phyloP scores from a whole-genome alignment of 345 rosid genomes.

The Carallia brachiata region DNA sequence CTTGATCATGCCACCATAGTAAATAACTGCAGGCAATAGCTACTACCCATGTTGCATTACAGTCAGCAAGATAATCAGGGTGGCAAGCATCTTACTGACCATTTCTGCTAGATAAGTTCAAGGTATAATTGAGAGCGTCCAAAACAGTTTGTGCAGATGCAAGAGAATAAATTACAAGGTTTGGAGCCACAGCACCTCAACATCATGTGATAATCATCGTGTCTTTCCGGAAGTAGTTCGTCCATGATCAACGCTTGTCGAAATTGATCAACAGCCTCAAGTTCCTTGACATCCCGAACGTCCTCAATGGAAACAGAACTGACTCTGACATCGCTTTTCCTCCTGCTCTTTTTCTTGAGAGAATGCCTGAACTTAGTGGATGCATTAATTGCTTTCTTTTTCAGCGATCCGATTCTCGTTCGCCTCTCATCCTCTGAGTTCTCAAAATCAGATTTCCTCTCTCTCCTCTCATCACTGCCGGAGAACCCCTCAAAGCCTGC shows the following conservation, averaged over 20 bases:
- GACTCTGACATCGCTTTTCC: constrained; percentile 81
- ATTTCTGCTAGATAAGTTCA: neutral
- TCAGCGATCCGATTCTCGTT: constrained; percentile 85
- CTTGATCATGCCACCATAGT: neutral
- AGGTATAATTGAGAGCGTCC: neutral
- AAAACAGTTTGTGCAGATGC: neutral
- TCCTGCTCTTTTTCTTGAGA: constrained; percentile 79
- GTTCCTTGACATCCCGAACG: constrained; percentile 85
- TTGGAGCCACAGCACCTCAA: constrained; percentile 46
- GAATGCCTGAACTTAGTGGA: constrained; percentile 90
- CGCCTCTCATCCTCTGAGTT: constrained; percentile 98
- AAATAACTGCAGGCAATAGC: neutral
- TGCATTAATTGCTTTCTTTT: constrained; percentile 92
- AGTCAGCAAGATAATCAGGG: too few relatives aligned
- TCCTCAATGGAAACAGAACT: constrained; percentile 99
- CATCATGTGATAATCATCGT: constrained; percentile 97
- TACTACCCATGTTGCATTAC: neutral
- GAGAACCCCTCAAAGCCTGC: constrained; percentile 93
- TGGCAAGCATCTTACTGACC: too few relatives aligned
- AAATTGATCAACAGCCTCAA: constrained; percentile 82
- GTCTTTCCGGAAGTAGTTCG: constrained; percentile 70
- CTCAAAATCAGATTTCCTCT: constrained; percentile 94
- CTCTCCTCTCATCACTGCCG: constrained; percentile 88
- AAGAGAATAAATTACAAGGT: neutral
- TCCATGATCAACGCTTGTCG: constrained; percentile 82